phyloP scores from a whole-genome alignment of 176 grass and related monocot species.

The Lolium perenne region DNA sequence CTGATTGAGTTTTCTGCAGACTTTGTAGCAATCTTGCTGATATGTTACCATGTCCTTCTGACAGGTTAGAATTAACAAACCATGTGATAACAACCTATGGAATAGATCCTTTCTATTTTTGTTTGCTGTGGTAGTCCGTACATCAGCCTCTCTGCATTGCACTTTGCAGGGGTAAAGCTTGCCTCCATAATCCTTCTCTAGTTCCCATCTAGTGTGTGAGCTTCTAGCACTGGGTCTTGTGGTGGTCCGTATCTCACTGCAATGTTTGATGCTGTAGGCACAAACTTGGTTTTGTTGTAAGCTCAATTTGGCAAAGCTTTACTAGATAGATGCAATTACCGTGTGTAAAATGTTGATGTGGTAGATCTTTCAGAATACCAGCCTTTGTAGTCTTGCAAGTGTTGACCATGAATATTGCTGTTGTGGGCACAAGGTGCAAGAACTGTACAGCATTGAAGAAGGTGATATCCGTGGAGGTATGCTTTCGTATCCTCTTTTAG shows the following conservation, averaged over 20 bases:
- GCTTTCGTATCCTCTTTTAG: slow-evolving; percentile 29
- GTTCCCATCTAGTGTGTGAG: no score
- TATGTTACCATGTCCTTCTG: slow-evolving; percentile 36
- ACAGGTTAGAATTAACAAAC: slow-evolving; percentile 8
- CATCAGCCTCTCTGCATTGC: no score
- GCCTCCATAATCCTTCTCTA: no score
- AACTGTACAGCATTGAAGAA: slow-evolving; percentile 35
- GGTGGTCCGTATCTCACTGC: no score
- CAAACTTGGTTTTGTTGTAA: neutral
- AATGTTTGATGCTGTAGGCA: no score
- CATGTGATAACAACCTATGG: slow-evolving; percentile 8
- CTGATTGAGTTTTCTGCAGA: slow-evolving; percentile 15
- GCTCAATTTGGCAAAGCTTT: neutral
- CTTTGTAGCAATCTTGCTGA: slow-evolving; percentile 36
- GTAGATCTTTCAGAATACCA: neutral
- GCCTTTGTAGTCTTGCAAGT: neutral
- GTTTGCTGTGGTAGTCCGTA: neutral
- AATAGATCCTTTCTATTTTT: neutral
- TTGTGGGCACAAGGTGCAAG: slow-evolving; percentile 13
- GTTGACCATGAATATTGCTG: neutral
- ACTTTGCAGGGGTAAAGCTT: no score
- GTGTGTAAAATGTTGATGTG: slow-evolving; percentile 27
- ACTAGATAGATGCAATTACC: neutral
- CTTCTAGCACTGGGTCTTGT: no score
- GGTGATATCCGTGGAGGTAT: neutral